phyloP scores from a whole-genome alignment of 1,139 yeast species.

The Geotrichum siamense region DNA sequence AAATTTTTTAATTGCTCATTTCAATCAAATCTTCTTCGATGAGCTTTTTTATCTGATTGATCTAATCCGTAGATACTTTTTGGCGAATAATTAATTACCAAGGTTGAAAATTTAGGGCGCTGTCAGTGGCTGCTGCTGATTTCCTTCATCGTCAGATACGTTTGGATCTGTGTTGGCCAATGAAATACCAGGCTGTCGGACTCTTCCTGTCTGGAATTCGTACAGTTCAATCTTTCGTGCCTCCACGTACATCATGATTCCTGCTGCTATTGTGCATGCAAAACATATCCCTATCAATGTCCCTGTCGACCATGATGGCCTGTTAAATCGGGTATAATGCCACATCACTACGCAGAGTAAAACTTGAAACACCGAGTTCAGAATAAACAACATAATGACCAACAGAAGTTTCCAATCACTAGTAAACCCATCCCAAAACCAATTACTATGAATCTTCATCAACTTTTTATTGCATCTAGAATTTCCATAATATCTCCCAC shows the following conservation, averaged over 20 bases:
- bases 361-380: slow-evolving; percentile 23
- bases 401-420: slow-evolving; percentile 19
- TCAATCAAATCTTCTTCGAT: too few species aligned
- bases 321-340: slow-evolving; percentile 22
- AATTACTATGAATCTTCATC: slow-evolving; percentile 17
- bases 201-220: slow-evolving; percentile 14
- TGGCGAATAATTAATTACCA: too few species aligned
- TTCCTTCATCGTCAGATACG: too few species aligned
- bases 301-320: slow-evolving; percentile 25
- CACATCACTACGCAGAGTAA: slow-evolving; percentile 21
- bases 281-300: slow-evolving; percentile 22
- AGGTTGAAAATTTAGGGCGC: too few species aligned
- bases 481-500: slow-evolving; percentile 18
- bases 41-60: too few species aligned
- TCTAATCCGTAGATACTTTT: too few species aligned
- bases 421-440: slow-evolving; percentile 21
- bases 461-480: slow-evolving; percentile 10
- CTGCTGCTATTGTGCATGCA: slow-evolving; percentile 17
- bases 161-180: slow-evolving; percentile 1
- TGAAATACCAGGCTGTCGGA: slow-evolving; percentile 10
- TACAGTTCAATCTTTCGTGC: slow-evolving; percentile 14
- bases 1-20: too few species aligned
- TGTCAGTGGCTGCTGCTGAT: too few species aligned
- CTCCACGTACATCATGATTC: slow-evolving; percentile 17
- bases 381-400: slow-evolving; percentile 20